A percentile compares a stretch with the other conserved stretches of the same genome.
Conservation (phyloP, 2,329 filamentous ascomycete genomes). For the Rhinocladiella similis region DNA sequence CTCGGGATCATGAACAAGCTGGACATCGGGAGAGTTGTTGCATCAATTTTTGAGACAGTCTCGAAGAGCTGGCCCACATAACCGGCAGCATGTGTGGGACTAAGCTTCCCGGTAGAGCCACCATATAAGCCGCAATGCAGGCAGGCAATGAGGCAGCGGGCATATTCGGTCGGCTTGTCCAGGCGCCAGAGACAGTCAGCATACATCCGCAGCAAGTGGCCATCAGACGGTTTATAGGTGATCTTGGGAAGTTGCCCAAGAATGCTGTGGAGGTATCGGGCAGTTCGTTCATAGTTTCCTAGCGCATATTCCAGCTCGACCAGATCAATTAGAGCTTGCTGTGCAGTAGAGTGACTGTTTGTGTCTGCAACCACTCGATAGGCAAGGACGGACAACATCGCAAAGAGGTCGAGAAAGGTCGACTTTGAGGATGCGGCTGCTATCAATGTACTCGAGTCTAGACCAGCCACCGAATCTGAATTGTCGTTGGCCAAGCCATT, state of each 20-base stretch:
- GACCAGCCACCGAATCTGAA: slow-evolving; percentile 10
- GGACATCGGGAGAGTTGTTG: slow-evolving; percentile 67
- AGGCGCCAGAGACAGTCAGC: slow-evolving; percentile 77
- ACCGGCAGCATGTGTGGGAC: slow-evolving; percentile 30
- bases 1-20: slow-evolving; percentile 73
- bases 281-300: slow-evolving; percentile 71
- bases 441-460: slow-evolving; percentile 51
- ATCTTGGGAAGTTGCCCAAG: slow-evolving; percentile 76
- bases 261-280: slow-evolving; percentile 74
- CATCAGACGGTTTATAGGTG: slow-evolving; percentile 76
- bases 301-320: slow-evolving; percentile 79
- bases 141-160: slow-evolving; percentile 63
- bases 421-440: slow-evolving; percentile 59
- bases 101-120: slow-evolving; percentile 41
- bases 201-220: slow-evolving; percentile 84
- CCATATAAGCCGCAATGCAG: slow-evolving; percentile 45
- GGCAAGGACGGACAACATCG: slow-evolving; percentile 64
- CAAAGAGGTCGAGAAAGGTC: slow-evolving; percentile 53
- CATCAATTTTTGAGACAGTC: slow-evolving; percentile 54
- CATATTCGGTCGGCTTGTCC: slow-evolving; percentile 74
- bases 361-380: slow-evolving; percentile 81
- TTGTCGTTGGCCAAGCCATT: background rate
- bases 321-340: slow-evolving; percentile 78
- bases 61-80: slow-evolving; percentile 46
- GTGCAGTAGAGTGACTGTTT: slow-evolving; percentile 73